Conservation (phyloP, 2,329 filamentous ascomycete species). For the Aspergillus ibericus region DNA sequence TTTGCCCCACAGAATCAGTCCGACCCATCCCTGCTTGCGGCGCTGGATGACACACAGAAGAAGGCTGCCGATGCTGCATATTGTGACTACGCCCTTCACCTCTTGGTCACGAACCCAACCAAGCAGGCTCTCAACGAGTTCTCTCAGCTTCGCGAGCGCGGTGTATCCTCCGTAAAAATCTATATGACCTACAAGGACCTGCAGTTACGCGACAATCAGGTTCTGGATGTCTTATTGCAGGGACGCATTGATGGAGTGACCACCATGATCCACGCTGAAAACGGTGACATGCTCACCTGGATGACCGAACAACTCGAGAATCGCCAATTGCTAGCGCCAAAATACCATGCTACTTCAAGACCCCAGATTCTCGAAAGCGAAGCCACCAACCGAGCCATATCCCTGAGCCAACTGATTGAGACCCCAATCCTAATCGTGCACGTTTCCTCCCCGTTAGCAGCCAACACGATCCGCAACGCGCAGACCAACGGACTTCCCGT, state of each 20-base stretch:
- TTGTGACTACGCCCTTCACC: slow-evolving; percentile 56
- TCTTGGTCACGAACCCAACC: slow-evolving; percentile 40
- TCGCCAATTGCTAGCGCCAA: slow-evolving; percentile 37
- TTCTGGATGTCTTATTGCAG: slow-evolving; percentile 47
- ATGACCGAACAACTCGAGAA: slow-evolving; percentile 39
- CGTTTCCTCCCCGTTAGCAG: slow-evolving; percentile 51
- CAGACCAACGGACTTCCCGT: slow-evolving; percentile 54
- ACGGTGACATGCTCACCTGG: slow-evolving; percentile 46
- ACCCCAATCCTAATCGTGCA: slow-evolving; percentile 57
- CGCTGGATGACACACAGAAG: slow-evolving; percentile 47
- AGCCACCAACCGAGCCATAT: slow-evolving; percentile 52
- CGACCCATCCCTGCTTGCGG: slow-evolving; percentile 44
- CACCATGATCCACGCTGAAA: slow-evolving; percentile 52
- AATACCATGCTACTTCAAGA: slow-evolving; percentile 45
- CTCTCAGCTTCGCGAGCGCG: slow-evolving; percentile 34
- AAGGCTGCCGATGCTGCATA: slow-evolving; percentile 51
- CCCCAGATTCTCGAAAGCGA: slow-evolving; percentile 46
- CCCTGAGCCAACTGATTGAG: slow-evolving; percentile 51
- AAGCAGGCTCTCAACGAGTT: slow-evolving; percentile 42
- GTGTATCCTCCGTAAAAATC: slow-evolving; percentile 49
- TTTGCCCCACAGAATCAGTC: slow-evolving; percentile 56
- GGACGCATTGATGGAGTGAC: slow-evolving; percentile 44
- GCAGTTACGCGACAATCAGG: slow-evolving; percentile 42
- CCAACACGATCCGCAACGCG: slow-evolving; percentile 51
- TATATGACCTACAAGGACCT: slow-evolving; percentile 50